Percentiles rank a stretch among this genome's conserved stretches.
Conservation (phyloP, 495 filamentous ascomycete genomes). For the Hypoxylon cercidicola region DNA sequence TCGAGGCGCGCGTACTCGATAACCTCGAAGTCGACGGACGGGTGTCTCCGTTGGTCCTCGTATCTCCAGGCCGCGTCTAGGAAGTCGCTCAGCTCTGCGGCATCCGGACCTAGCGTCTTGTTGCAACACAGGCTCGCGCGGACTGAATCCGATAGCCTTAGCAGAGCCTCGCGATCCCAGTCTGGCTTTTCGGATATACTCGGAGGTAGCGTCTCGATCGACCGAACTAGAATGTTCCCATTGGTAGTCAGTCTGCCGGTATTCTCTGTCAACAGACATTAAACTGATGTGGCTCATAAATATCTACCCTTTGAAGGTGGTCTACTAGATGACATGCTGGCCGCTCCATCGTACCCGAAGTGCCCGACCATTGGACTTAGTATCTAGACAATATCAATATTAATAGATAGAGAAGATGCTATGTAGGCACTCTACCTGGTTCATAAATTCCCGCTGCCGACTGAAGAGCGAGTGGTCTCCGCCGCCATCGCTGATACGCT, state of each 20-base stretch:
- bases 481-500: constrained; percentile 28
- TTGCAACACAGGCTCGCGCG: constrained; percentile 41
- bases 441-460: constrained; percentile 36
- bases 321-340: constrained; percentile 24
- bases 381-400: constrained; percentile 21
- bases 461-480: constrained; percentile 25
- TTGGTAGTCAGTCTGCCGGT: constrained; percentile 17
- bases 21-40: constrained; percentile 43
- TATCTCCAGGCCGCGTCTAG: constrained; percentile 48
- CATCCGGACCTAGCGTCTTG: constrained; percentile 29
- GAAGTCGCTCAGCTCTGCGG: constrained; percentile 44
- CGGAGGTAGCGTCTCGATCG: constrained; percentile 10
- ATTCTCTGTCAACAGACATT: neutral
- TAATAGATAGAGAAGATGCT: neutral
- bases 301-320: constrained; percentile 33
- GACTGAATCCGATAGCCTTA: constrained; percentile 50
- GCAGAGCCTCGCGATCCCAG: constrained; percentile 33
- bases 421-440: constrained; percentile 28
- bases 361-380: constrained; percentile 39
- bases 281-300: no score
- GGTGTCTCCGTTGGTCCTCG: constrained; percentile 37
- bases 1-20: constrained; percentile 56
- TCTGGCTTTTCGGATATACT: constrained; percentile 12
- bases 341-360: constrained; percentile 37
- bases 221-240: constrained; percentile 1